Conservation (phyloP, 345 rosid species). For the Pugionium cornutum region DNA sequence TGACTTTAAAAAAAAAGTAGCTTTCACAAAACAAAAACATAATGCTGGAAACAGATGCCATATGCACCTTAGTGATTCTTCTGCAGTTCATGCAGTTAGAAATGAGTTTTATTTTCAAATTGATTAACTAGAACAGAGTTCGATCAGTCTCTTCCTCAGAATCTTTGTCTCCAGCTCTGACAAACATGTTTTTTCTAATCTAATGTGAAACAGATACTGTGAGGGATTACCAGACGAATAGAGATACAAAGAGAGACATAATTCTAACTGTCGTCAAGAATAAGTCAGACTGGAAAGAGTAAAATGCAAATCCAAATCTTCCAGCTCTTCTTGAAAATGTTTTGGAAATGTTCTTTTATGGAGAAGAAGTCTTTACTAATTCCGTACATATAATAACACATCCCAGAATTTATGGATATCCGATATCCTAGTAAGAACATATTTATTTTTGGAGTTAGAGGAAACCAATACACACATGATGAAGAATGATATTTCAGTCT, state of each 20-base stretch:
- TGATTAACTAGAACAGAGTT: conserved; percentile 16
- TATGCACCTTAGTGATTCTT: conserved; percentile 11
- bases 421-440: no score
- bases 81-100: neutral
- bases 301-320: conserved; percentile 10
- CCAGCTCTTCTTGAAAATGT: neutral
- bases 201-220: conserved; percentile 26
- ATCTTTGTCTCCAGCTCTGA: conserved; percentile 18
- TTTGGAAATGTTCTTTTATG: no score
- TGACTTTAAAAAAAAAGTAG: neutral
- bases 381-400: no score
- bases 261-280: conserved; percentile 19
- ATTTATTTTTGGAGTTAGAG: no score
- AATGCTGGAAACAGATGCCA: neutral
- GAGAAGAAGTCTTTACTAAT: no score
- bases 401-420: no score
- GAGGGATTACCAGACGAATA: conserved; percentile 18
- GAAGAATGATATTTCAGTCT: neutral
- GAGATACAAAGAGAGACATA: conserved; percentile 6
- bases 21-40: neutral
- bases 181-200: conserved; percentile 2
- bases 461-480: neutral
- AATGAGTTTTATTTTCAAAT: neutral
- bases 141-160: neutral
- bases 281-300: conserved; percentile 1